Evolutionary conservation across 257 asterid genomes (phyloP).

Genomic region (Capsicum chinense): DNA sequence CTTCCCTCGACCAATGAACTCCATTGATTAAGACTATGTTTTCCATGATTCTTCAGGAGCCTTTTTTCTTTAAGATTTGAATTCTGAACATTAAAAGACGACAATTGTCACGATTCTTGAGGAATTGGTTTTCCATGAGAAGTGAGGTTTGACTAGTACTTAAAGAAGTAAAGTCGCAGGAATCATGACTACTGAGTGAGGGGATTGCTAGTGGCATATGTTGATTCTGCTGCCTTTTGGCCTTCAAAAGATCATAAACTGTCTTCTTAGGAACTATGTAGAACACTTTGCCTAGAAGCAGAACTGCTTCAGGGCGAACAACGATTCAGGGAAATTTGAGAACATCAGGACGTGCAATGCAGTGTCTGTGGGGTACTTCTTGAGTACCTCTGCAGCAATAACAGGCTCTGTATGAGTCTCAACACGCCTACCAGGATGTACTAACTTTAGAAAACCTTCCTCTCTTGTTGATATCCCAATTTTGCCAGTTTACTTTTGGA

Average conservation of each 20-base stretch:
- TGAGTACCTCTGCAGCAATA: conserved; percentile 58
- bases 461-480: conserved; percentile 47
- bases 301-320: conserved; percentile 60
- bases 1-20: conserved; percentile 17
- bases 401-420: conserved; percentile 55
- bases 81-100: conserved; percentile 2
- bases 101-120: background rate
- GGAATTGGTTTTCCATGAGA: background rate
- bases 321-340: conserved; percentile 69
- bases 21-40: background rate
- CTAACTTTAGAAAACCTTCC: conserved; percentile 54
- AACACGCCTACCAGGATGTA: conserved; percentile 53
- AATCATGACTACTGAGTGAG: background rate
- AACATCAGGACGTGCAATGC: conserved; percentile 74
- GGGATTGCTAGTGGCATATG: background rate
- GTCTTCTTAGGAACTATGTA: conserved; percentile 46
- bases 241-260: conserved; percentile 41
- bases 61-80: conserved; percentile 21
- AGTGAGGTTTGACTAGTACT: conserved; percentile 22
- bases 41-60: conserved; percentile 4
- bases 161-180: conserved; percentile 1
- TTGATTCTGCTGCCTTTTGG: conserved; percentile 13
- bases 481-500: conserved; percentile 9
- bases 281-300: conserved; percentile 51
- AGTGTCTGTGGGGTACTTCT: conserved; percentile 58